Evolutionary conservation across 139 green algal genomes (phyloP).

Genomic region (Chlorella sorokiniana): DNA sequence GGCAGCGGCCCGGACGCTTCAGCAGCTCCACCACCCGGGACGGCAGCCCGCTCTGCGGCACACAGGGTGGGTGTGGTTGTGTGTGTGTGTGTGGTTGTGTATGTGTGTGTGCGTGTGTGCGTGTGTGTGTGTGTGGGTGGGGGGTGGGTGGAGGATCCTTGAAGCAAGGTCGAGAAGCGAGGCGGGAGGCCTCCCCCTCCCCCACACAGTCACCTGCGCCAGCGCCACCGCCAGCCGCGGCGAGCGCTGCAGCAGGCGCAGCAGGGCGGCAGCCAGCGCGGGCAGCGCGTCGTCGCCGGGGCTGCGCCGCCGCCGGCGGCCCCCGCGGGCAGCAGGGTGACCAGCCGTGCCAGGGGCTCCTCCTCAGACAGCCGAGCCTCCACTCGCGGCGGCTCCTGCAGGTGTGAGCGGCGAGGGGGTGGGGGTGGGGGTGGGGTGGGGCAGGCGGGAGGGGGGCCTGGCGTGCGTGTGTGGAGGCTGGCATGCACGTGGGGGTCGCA

Average conservation of each 20-base stretch:
- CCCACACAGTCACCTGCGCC: slow-evolving; percentile 15
- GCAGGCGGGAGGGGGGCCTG: too few species aligned
- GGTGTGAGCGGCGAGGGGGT: background rate
- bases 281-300: slow-evolving; percentile 44
- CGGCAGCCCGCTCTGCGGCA: slow-evolving; percentile 35
- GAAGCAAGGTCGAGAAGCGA: too few species aligned
- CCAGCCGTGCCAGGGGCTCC: slow-evolving; percentile 56
- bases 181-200: background rate
- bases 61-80: too few species aligned
- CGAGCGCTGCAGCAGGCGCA: slow-evolving; percentile 44
- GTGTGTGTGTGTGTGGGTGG: background rate
- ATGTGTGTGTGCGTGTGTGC: too few species aligned
- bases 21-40: slow-evolving; percentile 51
- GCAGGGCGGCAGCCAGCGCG: slow-evolving; percentile 42
- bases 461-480: too few species aligned
- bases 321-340: slow-evolving; percentile 53
- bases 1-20: slow-evolving; percentile 22
- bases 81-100: too few species aligned
- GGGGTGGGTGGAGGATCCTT: background rate
- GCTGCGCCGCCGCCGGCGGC: background rate
- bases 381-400: slow-evolving; percentile 46
- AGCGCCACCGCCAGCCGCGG: slow-evolving; percentile 38
- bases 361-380: slow-evolving; percentile 64
- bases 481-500: too few species aligned
- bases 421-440: too few species aligned